These are phyloP conservation scores for Camelina laxa DNA, from an alignment of 345 rosid genomes.

Conservation along the genomic window DNA sequence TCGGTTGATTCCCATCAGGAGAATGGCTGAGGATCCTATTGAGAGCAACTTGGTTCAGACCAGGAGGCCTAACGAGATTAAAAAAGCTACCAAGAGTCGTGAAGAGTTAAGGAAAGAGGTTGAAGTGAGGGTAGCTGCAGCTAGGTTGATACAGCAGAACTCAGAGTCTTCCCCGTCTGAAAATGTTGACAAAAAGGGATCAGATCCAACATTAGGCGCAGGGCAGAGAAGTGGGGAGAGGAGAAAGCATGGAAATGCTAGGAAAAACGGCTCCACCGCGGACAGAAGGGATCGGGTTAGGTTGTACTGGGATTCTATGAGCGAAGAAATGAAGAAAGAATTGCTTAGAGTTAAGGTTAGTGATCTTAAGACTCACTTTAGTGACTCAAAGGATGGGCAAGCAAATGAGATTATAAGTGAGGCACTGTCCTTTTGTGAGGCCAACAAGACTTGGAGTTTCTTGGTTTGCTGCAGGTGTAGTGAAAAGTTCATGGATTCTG, in stretches of 20 bases:
- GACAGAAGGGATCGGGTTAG: slow-evolving; percentile 69
- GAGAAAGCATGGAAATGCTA: slow-evolving; percentile 62
- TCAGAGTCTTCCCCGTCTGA: slow-evolving; percentile 53
- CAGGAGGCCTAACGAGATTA: slow-evolving; percentile 90
- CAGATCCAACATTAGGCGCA: slow-evolving; percentile 50
- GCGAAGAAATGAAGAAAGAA: slow-evolving; percentile 57
- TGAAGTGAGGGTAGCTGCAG: slow-evolving; percentile 94
- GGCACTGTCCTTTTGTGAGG: slow-evolving; percentile 62
- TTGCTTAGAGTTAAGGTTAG: slow-evolving; percentile 62
- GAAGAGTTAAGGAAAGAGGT: slow-evolving; percentile 94
- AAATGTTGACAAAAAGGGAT: slow-evolving; percentile 51
- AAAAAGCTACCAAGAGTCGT: slow-evolving; percentile 84
- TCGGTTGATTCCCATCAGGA: slow-evolving; percentile 68
- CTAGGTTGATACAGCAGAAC: slow-evolving; percentile 81
- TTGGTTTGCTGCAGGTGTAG: slow-evolving; percentile 78
- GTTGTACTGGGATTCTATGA: slow-evolving; percentile 75
- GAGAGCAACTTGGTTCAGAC: slow-evolving; percentile 71
- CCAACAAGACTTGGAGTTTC: slow-evolving; percentile 70
- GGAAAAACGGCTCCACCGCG: slow-evolving; percentile 58
- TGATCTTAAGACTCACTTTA: slow-evolving; percentile 67
- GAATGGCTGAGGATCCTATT: slow-evolving; percentile 84
- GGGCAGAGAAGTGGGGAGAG: slow-evolving; percentile 72
- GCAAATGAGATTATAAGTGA: slow-evolving; percentile 64
- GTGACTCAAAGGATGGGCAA: slow-evolving; percentile 56
- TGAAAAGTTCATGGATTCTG: slow-evolving; percentile 65